Evolutionary conservation across 23 red algal species (phyloP).

Genomic region (Chondrus crispus): DNA sequence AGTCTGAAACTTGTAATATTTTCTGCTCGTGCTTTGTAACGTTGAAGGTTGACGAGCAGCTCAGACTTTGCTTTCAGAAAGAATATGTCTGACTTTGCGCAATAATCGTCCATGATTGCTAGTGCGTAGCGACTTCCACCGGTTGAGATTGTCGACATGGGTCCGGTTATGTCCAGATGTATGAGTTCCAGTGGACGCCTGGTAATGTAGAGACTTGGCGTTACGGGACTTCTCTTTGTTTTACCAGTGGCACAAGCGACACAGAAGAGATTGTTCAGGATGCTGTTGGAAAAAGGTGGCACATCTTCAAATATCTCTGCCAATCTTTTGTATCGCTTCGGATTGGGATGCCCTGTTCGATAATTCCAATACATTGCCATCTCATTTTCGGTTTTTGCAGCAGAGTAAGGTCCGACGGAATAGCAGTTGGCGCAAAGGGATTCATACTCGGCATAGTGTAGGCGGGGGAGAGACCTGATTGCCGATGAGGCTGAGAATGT

Average conservation of each 20-base stretch:
- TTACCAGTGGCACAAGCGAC: not conserved
- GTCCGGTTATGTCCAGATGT: not conserved
- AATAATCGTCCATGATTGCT: not conserved
- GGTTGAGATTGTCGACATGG: not conserved
- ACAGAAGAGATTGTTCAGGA: not conserved
- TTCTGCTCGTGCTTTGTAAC: not conserved
- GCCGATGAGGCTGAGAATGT: not conserved
- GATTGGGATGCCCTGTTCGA: not conserved
- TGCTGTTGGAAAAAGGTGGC: not conserved
- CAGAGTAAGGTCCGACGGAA: not conserved
- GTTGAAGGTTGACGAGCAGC: not conserved
- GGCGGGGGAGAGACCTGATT: not conserved
- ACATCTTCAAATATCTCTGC: not conserved
- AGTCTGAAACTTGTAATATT: not conserved
- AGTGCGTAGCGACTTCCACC: not conserved
- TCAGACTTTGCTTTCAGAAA: not conserved
- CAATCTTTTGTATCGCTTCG: not conserved
- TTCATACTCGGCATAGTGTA: not conserved
- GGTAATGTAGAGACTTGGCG: not conserved
- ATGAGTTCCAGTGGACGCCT: not conserved
- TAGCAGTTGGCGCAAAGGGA: not conserved
- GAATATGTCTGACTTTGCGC: not conserved
- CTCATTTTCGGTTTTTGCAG: not conserved
- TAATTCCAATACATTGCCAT: not conserved
- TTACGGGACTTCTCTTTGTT: not conserved